Evolutionary conservation across 1,284 basidiomycete species (phyloP).

Genomic region (Trichosporon asahii): DNA sequence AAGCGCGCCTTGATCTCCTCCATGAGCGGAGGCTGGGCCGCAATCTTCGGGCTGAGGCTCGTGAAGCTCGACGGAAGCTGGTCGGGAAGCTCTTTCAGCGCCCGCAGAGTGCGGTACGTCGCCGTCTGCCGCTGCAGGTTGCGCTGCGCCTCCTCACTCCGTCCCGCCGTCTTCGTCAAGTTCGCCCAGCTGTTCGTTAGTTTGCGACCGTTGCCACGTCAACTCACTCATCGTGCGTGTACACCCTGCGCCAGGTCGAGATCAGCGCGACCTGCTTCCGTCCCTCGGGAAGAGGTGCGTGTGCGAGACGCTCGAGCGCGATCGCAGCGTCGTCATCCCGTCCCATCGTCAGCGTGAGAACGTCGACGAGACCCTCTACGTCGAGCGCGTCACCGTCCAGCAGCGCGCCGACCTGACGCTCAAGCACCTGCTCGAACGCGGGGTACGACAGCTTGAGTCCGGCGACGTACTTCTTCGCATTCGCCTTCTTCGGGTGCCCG

Average conservation of each 20-base stretch:
- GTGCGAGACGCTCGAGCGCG: conserved; percentile 53
- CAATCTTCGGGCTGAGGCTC: conserved; percentile 37
- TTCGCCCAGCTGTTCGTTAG: conserved; percentile 34
- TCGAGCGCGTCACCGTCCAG: conserved; percentile 38
- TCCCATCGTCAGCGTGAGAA: conserved; percentile 53
- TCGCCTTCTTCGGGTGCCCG: conserved; percentile 15
- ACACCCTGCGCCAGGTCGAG: conserved; percentile 80
- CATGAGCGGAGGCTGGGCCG: conserved; percentile 33
- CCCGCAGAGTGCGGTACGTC: conserved; percentile 37
- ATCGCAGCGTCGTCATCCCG: conserved; percentile 51
- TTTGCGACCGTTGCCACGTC: too few relatives aligned
- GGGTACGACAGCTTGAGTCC: conserved; percentile 22
- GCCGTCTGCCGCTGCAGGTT: conserved; percentile 30
- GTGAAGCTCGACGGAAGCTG: conserved; percentile 14
- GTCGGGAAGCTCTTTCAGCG: conserved; percentile 23
- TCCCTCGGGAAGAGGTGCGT: conserved; percentile 62
- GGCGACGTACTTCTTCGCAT: conserved; percentile 21
- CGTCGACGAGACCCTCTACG: conserved; percentile 56
- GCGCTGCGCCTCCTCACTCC: conserved; percentile 45
- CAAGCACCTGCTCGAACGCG: conserved; percentile 26
- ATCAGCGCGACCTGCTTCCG: conserved; percentile 68
- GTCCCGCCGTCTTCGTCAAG: conserved; percentile 41
- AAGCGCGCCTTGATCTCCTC: conserved; percentile 47
- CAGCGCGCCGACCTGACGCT: conserved; percentile 18
- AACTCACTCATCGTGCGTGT: conserved; percentile 78